A percentile compares a stretch with the other conserved stretches of the same genome.
These are phyloP conservation scores for Penicillium sp. DNA, from an alignment of 2,329 filamentous ascomycete species.

Conservation along the genomic window DNA sequence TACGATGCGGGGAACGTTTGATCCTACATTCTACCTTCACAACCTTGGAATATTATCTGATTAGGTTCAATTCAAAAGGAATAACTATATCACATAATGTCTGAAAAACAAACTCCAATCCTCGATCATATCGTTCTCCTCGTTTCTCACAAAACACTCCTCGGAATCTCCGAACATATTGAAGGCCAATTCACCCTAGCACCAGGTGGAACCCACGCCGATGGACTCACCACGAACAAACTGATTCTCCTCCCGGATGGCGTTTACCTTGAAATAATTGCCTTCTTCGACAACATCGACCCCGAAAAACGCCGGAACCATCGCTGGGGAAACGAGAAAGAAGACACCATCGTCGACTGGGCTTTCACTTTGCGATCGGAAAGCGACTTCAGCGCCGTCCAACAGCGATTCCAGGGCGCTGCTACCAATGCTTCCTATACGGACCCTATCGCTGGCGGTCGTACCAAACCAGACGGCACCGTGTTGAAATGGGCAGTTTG, in stretches of 20 bases:
- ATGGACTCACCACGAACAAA: slow-evolving; percentile 22
- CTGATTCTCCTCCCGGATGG: slow-evolving; percentile 20
- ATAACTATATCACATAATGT: background rate
- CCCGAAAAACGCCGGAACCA: slow-evolving; percentile 16
- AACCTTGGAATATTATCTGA: background rate
- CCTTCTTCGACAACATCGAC: slow-evolving; percentile 21
- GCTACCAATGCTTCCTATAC: slow-evolving; percentile 5
- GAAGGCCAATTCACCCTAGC: slow-evolving; percentile 16
- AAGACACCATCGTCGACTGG: slow-evolving; percentile 22
- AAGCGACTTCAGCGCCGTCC: slow-evolving; percentile 13
- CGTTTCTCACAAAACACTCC: slow-evolving; percentile 13
- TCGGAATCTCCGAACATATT: slow-evolving; percentile 6
- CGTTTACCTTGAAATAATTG: slow-evolving; percentile 21
- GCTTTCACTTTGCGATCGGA: slow-evolving; percentile 19
- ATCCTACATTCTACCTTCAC: background rate
- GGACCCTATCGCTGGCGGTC: slow-evolving; percentile 10
- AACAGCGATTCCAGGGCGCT: slow-evolving; percentile 5
- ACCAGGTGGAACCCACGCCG: slow-evolving; percentile 20
- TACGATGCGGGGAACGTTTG: background rate
- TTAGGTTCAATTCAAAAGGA: too few relatives aligned
- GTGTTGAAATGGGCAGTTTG: slow-evolving; percentile 14
- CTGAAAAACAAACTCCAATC: slow-evolving; percentile 3
- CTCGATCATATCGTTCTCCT: slow-evolving; percentile 18
- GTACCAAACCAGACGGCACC: slow-evolving; percentile 14
- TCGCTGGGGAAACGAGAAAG: slow-evolving; percentile 21